Percentiles rank a stretch among this genome's conserved stretches.
Evolutionary conservation across 257 asterid genomes (phyloP).

Genomic region (Linaria vulgaris): DNA sequence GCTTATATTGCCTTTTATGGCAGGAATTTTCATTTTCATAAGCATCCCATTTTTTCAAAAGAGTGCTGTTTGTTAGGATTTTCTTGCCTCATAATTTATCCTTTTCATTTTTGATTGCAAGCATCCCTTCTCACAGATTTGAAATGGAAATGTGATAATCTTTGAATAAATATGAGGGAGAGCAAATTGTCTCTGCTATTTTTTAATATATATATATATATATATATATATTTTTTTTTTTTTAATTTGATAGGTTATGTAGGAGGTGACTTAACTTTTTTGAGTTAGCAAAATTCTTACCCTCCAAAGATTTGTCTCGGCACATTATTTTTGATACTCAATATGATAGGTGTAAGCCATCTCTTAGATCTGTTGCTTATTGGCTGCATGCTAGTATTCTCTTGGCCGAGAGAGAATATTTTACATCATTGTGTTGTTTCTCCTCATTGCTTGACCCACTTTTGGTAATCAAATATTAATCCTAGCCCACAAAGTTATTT

Average conservation of each 20-base stretch:
- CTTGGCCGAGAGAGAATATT: slow-evolving; percentile 6
- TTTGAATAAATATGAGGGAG: neutral
- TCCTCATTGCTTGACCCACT: slow-evolving; percentile 2
- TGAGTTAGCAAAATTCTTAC: neutral
- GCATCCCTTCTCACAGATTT: slow-evolving; percentile 8
- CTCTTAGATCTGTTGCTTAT: slow-evolving; percentile 16
- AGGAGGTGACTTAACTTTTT: slow-evolving; percentile 2
- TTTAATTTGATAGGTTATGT: slow-evolving; percentile 18
- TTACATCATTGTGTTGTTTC: too few species aligned
- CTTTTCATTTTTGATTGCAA: slow-evolving; percentile 13
- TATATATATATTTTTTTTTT: neutral
- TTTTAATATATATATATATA: too few species aligned
- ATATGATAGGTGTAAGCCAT: slow-evolving; percentile 1
- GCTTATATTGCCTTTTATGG: slow-evolving; percentile 3
- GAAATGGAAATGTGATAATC: neutral
- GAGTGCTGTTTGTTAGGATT: slow-evolving; percentile 1
- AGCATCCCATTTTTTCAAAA: too few species aligned
- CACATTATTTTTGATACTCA: neutral
- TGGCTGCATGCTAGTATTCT: slow-evolving; percentile 9
- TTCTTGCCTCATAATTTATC: neutral
- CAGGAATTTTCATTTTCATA: too few species aligned
- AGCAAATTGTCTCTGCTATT: slow-evolving; percentile 4
- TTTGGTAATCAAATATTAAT: slow-evolving; percentile 6
- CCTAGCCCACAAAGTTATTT: slow-evolving; percentile 6
- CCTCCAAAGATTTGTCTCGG: slow-evolving; percentile 4